phyloP scores from a whole-genome alignment of 257 asterid species.

The Leonotis leonurus region DNA sequence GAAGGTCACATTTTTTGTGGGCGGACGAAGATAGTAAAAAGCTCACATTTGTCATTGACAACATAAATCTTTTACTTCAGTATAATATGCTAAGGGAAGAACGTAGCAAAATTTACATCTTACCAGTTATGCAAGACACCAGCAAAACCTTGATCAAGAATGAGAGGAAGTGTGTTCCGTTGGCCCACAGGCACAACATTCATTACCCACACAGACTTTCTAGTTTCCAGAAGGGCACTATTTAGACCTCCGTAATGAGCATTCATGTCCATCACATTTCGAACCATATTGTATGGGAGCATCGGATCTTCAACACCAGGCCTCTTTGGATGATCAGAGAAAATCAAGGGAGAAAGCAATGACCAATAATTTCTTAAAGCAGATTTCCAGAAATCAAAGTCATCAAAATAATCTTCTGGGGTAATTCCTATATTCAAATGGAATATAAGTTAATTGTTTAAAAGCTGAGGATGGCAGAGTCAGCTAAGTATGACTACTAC shows the following conservation, averaged over 20 bases:
- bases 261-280: slow-evolving; percentile 95
- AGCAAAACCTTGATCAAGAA: slow-evolving; percentile 68
- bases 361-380: slow-evolving; percentile 86
- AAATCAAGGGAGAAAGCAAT: slow-evolving; percentile 85
- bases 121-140: slow-evolving; percentile 90
- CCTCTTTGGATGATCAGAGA: slow-evolving; percentile 98
- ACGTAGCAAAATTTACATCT: slow-evolving; percentile 12
- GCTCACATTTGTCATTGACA: too few relatives aligned
- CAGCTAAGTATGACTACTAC: not conserved
- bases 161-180: slow-evolving; percentile 65
- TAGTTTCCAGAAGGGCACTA: slow-evolving; percentile 58
- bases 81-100: not conserved
- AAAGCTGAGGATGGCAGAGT: slow-evolving; percentile 9
- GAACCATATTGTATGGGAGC: slow-evolving; percentile 89
- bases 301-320: slow-evolving; percentile 92
- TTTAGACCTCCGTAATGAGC: slow-evolving; percentile 84
- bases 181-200: slow-evolving; percentile 76
- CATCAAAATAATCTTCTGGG: slow-evolving; percentile 68
- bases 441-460: slow-evolving; percentile 6
- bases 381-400: slow-evolving; percentile 67
- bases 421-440: slow-evolving; percentile 50
- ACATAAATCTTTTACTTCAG: not conserved
- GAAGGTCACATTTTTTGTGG: too few relatives aligned
- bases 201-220: slow-evolving; percentile 90
- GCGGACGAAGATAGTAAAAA: too few relatives aligned